Conservation (phyloP, 2,329 filamentous ascomycete genomes). For the Xylariaceae sp. region DNA sequence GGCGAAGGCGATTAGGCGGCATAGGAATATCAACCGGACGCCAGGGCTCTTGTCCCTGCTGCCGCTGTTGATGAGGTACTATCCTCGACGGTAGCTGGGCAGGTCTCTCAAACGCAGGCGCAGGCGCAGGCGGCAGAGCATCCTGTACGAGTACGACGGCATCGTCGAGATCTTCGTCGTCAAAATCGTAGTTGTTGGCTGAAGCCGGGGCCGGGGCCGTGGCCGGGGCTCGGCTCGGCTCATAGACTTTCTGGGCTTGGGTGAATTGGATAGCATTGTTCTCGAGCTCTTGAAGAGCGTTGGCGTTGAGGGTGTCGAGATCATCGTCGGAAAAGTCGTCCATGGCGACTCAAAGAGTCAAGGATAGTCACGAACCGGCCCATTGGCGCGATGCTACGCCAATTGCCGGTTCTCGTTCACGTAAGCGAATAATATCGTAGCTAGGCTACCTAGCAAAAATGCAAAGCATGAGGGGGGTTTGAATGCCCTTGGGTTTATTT, state of each 20-base stretch:
- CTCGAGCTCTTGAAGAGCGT: conserved; percentile 67
- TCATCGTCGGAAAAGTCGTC: conserved; percentile 70
- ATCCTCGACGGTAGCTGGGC: conserved; percentile 15
- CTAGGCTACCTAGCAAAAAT: no score
- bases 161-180: conserved; percentile 65
- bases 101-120: conserved; percentile 7
- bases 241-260: conserved; percentile 51
- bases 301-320: conserved; percentile 65
- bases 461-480: not conserved
- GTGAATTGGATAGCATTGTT: conserved; percentile 68
- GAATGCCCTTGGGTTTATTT: not conserved
- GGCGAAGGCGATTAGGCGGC: conserved; percentile 34
- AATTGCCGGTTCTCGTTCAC: not conserved
- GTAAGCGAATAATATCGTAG: no score
- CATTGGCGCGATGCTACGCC: conserved; percentile 25
- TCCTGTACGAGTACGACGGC: conserved; percentile 64
- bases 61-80: conserved; percentile 26
- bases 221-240: conserved; percentile 5
- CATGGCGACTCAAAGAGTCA: conserved; percentile 49
- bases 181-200: conserved; percentile 50
- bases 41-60: conserved; percentile 27
- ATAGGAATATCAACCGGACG: conserved; percentile 33
- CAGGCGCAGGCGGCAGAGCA: conserved; percentile 35
- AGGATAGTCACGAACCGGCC: conserved; percentile 19
- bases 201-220: not conserved